Percentiles rank a stretch among this genome's conserved stretches.
Evolutionary conservation across 2,329 filamentous ascomycete genomes (phyloP).

Genomic region (Fonsecaea monophora): DNA sequence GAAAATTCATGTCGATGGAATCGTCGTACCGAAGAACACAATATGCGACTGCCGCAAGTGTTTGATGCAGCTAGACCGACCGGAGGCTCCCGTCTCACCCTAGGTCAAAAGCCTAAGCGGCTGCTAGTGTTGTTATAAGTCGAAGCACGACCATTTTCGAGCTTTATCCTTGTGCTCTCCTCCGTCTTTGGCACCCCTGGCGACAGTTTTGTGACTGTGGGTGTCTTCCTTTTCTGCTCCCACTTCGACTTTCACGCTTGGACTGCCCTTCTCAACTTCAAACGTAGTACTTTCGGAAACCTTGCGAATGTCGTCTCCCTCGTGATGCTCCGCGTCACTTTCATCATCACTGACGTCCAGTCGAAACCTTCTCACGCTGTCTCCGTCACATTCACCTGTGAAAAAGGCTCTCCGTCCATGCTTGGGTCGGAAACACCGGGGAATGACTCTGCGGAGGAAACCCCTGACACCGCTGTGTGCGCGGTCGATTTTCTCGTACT

Average conservation of each 20-base stretch:
- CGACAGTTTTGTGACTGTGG: not conserved
- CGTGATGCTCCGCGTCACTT: conserved; percentile 4
- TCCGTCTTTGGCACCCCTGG: not conserved
- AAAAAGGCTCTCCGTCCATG: conserved; percentile 50
- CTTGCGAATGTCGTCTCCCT: not conserved
- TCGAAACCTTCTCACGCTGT: conserved; percentile 54
- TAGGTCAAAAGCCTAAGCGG: not conserved
- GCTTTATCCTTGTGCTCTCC: conserved; percentile 1
- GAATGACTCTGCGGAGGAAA: conserved; percentile 51
- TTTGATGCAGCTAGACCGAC: not conserved
- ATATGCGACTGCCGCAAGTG: not conserved
- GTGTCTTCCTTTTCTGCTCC: not conserved
- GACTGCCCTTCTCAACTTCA: not conserved
- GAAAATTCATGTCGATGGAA: not conserved
- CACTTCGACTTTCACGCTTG: not conserved
- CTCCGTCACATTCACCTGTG: conserved; percentile 51
- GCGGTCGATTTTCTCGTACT: conserved; percentile 62
- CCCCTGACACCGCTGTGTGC: conserved; percentile 52
- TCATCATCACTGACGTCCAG: conserved; percentile 49
- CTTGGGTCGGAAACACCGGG: conserved; percentile 48
- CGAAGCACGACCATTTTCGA: conserved; percentile 18
- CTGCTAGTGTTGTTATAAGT: not conserved
- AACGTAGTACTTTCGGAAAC: not conserved
- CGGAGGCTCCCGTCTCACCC: no score
- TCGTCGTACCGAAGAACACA: not conserved